Conservation (phyloP, 2,329 filamentous ascomycete species). For the Cercospora sp. region DNA sequence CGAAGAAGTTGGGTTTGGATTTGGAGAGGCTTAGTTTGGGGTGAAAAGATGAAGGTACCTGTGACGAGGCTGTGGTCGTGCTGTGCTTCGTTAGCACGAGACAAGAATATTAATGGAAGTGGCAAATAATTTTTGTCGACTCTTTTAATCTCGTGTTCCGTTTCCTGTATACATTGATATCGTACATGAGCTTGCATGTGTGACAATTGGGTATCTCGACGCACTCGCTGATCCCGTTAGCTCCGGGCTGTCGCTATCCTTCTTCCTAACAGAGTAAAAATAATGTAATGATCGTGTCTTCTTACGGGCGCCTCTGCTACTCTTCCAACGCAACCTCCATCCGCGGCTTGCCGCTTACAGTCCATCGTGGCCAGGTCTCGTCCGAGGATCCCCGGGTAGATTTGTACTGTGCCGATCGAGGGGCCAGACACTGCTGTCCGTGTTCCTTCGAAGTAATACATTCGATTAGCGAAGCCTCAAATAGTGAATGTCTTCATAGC, state of each 20-base stretch:
- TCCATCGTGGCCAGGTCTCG: neutral
- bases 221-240: neutral
- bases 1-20: neutral
- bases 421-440: neutral
- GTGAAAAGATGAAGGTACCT: neutral
- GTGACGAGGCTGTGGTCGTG: neutral
- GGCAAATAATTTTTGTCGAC: neutral
- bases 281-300: neutral
- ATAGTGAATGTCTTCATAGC: neutral
- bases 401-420: neutral
- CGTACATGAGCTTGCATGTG: slow-evolving; percentile 1
- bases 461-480: neutral
- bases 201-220: neutral
- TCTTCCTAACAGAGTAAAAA: neutral
- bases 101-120: neutral
- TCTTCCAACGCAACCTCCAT: neutral
- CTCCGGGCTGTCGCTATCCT: neutral
- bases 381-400: neutral
- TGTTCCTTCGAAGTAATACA: neutral
- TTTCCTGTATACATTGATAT: neutral
- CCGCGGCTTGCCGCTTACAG: neutral
- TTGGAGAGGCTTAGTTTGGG: neutral
- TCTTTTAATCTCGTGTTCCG: neutral
- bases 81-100: neutral
- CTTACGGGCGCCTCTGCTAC: neutral